Base-by-base conservation (phyloP, 768 basidiomycete species). In the Cystofilobasidium capitatum region DNA sequence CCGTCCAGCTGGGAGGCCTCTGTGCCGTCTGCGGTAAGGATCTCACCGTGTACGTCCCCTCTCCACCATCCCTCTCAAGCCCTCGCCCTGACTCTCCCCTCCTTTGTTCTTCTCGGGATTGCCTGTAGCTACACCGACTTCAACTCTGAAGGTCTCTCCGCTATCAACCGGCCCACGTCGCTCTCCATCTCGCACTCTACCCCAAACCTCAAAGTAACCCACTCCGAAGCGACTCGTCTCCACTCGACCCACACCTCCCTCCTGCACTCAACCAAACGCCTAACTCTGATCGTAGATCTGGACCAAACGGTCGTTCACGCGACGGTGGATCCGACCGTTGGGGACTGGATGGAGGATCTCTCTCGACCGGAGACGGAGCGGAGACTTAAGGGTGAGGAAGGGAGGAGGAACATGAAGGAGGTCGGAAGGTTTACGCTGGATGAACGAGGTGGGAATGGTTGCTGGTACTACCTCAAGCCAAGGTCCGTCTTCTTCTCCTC, bases 301-400 rank as follows among this genome's bases (percentile, higher is more conserved):
- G 96, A 99, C 79, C 96, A 99, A 77, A 99, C 96, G 16, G 92
- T 98, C 75, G 90, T 99, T 4, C 96, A 99, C 74, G 94, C 96
- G 10, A 97, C 94, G 0, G 93, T 97, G 31, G 96, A 99, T 78
- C 94, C 96, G 6, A 98, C 96, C 0, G 91, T 98, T 1, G 93
- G 91, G 37, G 94, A 97, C 76, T 98, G 96, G 96, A 89, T 96
- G 73, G 76, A 82, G 2, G 90, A 91, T 71, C 89, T 89, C 26
- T 85, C 51, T n/a, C 54, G 54, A 4, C 31, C 45, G 73, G 72
- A 36, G 60, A 70, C 39, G 71, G 72, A 59, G 75, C 76, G 58
- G 77, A 79, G 26, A 77, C 77, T n/a, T 78, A 40, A 71, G 59
- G 63, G 63, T 72, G 72, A 59, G 66, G 63, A 51, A 74, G 77